Conservation (phyloP, 2,329 filamentous ascomycete genomes). For the Pseudopithomyces chartarum region DNA sequence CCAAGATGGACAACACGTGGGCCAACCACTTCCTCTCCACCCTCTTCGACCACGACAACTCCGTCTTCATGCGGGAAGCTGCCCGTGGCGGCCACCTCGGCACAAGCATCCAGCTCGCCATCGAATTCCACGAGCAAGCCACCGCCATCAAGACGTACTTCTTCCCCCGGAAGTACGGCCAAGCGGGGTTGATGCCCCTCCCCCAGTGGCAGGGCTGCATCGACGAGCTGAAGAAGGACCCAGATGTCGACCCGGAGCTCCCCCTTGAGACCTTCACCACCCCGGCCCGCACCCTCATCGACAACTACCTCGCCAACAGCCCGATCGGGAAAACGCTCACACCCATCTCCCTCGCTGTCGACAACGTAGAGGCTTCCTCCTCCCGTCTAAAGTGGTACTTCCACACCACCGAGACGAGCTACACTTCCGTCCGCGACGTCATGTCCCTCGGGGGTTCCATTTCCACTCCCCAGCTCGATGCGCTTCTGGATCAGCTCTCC, state of each 20-base stretch:
- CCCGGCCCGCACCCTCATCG: conserved; percentile 2
- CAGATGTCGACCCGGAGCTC: not conserved
- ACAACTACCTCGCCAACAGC: conserved; percentile 13
- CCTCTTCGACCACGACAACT: conserved; percentile 7
- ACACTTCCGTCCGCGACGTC: conserved; percentile 23
- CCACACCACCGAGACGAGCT: conserved; percentile 20
- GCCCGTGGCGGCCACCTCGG: conserved; percentile 10
- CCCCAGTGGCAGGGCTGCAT: conserved; percentile 2
- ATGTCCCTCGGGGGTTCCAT: conserved; percentile 25
- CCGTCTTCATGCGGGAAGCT: not conserved
- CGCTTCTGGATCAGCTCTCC: conserved; percentile 13
- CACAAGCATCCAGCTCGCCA: conserved; percentile 1
- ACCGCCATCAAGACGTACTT: conserved; percentile 25
- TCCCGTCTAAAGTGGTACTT: conserved; percentile 3
- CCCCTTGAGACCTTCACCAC: not conserved
- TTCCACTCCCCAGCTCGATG: not conserved
- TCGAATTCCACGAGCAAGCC: conserved; percentile 5
- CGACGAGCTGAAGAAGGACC: not conserved
- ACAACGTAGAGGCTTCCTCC: not conserved
- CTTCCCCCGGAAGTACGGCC: conserved; percentile 15
- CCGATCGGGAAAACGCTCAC: conserved; percentile 11
- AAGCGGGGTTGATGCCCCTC: conserved; percentile 1
- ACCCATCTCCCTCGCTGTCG: not conserved
- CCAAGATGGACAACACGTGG: conserved; percentile 17
- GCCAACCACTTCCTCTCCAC: conserved; percentile 2